phyloP scores from a whole-genome alignment of 1,139 yeast species.

The Lodderomyces oxycetoniae region DNA sequence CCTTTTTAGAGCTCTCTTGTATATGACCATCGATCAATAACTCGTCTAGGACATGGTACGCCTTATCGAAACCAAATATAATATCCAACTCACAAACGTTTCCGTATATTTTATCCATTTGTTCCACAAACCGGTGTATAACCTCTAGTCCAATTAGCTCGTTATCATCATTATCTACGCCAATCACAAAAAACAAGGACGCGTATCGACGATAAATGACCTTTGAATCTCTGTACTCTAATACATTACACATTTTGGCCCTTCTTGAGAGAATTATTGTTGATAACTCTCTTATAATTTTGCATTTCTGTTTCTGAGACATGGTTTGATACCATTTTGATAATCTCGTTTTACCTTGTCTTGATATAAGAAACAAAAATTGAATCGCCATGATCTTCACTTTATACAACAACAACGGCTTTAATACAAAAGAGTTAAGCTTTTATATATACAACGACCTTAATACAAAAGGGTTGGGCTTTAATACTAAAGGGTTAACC shows the following conservation, averaged over 20 bases:
- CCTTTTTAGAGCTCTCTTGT: conserved; percentile 79
- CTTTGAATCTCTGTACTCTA: conserved; percentile 86
- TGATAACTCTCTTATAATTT: conserved; percentile 79
- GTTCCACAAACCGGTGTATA: conserved; percentile 91
- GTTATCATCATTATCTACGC: conserved; percentile 79
- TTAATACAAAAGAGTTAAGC: no score
- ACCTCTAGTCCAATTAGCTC: conserved; percentile 82
- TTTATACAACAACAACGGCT: no score
- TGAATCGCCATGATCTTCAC: conserved; percentile 78
- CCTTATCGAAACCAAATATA: conserved; percentile 90
- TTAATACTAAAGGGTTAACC: no score
- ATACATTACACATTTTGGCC: conserved; percentile 92
- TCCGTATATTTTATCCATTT: conserved; percentile 95
- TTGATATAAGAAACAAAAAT: conserved; percentile 73
- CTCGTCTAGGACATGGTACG: conserved; percentile 89
- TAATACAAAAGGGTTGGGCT: no score
- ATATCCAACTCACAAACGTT: conserved; percentile 92
- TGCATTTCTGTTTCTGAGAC: conserved; percentile 76
- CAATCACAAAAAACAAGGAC: conserved; percentile 82
- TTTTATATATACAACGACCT: no score
- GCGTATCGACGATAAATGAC: conserved; percentile 91
- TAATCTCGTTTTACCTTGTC: conserved; percentile 92
- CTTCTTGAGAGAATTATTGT: conserved; percentile 80
- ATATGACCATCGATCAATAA: conserved; percentile 77
- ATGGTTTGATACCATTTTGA: conserved; percentile 89